A percentile compares a stretch with the other conserved stretches of the same genome.
Conservation (phyloP, 2,329 filamentous ascomycete genomes). For the Penicillium polonicum region DNA sequence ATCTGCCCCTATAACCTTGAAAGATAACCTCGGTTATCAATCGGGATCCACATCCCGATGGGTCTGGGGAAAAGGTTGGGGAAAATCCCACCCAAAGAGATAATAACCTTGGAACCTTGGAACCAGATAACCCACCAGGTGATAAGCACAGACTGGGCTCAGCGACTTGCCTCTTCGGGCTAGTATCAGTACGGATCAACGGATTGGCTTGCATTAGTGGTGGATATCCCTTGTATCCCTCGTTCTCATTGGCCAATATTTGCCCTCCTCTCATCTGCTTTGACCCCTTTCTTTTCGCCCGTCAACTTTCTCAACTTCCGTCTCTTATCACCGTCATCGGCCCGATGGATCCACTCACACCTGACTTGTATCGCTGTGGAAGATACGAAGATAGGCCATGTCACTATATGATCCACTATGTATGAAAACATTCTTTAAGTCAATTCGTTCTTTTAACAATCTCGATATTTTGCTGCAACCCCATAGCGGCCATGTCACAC, state of each 20-base stretch:
- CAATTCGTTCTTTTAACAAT: neutral
- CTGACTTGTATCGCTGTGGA: neutral
- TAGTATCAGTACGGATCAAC: neutral
- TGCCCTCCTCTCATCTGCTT: neutral
- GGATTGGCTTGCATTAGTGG: neutral
- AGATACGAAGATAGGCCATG: neutral
- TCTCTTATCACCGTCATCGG: conserved; percentile 18
- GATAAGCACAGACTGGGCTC: no score
- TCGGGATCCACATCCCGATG: conserved; percentile 29
- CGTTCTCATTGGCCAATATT: neutral
- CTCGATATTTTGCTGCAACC: neutral
- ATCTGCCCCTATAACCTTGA: neutral
- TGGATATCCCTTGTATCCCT: neutral
- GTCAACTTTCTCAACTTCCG: neutral
- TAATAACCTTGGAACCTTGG: neutral
- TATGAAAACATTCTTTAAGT: neutral
- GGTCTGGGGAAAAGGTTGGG: conserved; percentile 21
- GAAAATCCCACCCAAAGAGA: neutral
- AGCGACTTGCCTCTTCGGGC: conserved; percentile 3
- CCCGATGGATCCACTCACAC: conserved; percentile 12
- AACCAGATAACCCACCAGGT: no score
- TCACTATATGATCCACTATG: neutral
- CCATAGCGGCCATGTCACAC: neutral
- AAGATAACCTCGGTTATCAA: neutral
- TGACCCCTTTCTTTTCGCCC: neutral